These are phyloP conservation scores for Diospyros kaki DNA, from an alignment of 148 eudicot genomes.

Conservation along the genomic window DNA sequence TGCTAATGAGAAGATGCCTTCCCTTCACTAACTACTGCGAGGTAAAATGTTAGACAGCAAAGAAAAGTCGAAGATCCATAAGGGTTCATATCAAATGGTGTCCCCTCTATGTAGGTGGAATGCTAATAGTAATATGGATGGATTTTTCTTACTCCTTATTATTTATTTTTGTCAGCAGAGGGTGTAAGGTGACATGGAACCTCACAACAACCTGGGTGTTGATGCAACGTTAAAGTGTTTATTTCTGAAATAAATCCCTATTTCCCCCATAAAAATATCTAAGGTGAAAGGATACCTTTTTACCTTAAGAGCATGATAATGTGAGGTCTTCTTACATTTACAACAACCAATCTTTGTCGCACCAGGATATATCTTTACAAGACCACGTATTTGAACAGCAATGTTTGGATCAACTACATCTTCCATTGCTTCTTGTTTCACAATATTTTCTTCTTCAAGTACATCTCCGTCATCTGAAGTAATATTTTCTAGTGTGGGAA, in stretches of 20 bases:
- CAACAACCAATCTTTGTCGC: constrained; percentile 55
- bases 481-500: constrained; percentile 35
- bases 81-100: not conserved
- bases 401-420: constrained; percentile 52
- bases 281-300: constrained; percentile 12
- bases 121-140: not conserved
- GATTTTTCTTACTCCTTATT: not conserved
- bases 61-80: not conserved
- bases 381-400: constrained; percentile 91
- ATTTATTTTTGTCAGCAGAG: not conserved
- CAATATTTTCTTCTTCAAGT: constrained; percentile 69
- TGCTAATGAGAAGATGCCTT: not conserved
- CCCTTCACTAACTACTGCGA: not conserved
- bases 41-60: too few relatives aligned
- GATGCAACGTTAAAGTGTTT: not conserved
- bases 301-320: constrained; percentile 87
- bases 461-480: constrained; percentile 88
- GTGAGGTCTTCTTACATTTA: constrained; percentile 62
- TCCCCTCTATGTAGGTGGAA: not conserved
- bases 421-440: constrained; percentile 55
- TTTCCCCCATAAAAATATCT: not conserved
- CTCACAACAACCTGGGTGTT: not conserved
- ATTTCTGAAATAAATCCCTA: constrained; percentile 1
- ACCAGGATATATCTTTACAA: constrained; percentile 74
- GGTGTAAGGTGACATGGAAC: not conserved